Conservation (phyloP, 108 stramenopile genomes). For the Conticribra weissflogii region DNA sequence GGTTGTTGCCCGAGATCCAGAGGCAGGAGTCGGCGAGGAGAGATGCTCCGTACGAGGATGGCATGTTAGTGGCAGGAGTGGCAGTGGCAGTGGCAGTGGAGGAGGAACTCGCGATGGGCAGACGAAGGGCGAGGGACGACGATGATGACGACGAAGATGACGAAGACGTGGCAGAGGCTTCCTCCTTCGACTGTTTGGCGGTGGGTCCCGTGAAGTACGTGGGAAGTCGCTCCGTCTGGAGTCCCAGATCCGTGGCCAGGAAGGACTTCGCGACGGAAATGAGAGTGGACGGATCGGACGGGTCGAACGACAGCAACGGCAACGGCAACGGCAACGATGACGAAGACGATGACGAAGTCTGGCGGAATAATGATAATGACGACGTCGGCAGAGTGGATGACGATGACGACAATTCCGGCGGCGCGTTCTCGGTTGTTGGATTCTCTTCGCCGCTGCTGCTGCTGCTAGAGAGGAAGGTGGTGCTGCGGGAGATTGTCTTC, state of each 20-base stretch:
- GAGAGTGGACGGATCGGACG: slow-evolving; percentile 19
- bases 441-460: too few relatives aligned
- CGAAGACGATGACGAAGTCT: neutral
- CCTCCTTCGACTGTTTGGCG: neutral
- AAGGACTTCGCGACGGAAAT: slow-evolving; percentile 29
- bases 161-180: neutral
- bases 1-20: slow-evolving; percentile 44
- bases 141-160: too few relatives aligned
- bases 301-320: slow-evolving; percentile 24
- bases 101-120: too few relatives aligned
- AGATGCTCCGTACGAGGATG: slow-evolving; percentile 21
- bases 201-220: slow-evolving; percentile 5
- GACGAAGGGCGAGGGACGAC: too few relatives aligned
- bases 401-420: too few relatives aligned
- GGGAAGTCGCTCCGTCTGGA: slow-evolving; percentile 11
- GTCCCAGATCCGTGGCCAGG: slow-evolving; percentile 31
- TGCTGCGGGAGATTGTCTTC: too few relatives aligned
- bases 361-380: too few relatives aligned
- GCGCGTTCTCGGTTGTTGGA: too few relatives aligned
- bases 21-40: slow-evolving; percentile 39
- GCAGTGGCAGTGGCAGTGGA: neutral
- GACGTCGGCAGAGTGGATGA: too few relatives aligned
- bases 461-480: too few relatives aligned
- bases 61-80: neutral
- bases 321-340: neutral